A percentile compares a stretch with the other conserved stretches of the same genome.
These are phyloP conservation scores for Boletellus dicymbophilus DNA, from an alignment of 1,284 basidiomycete genomes.

Conservation along the genomic window DNA sequence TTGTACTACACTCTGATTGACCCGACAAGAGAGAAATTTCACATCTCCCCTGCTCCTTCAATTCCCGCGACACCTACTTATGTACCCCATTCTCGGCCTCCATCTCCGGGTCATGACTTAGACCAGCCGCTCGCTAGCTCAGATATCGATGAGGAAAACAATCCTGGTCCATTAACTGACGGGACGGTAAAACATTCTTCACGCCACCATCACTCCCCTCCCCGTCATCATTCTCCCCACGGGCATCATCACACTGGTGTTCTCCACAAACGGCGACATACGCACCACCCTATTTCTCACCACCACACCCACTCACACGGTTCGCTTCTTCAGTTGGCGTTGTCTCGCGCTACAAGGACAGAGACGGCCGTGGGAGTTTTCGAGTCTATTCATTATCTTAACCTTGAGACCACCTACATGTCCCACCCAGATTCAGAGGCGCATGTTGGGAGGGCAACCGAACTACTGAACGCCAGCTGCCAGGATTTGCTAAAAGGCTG, in stretches of 20 bases:
- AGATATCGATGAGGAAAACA: constrained; percentile 4
- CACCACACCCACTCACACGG: constrained; percentile 22
- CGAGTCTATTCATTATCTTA: constrained; percentile 77
- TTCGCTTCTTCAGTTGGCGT: constrained; percentile 31
- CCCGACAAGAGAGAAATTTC: constrained; percentile 57
- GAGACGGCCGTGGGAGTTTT: constrained; percentile 80
- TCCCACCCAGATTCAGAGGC: constrained; percentile 53
- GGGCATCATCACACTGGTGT: constrained; percentile 13
- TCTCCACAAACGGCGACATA: constrained; percentile 25
- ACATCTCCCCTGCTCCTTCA: constrained; percentile 50
- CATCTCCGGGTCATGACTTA: constrained; percentile 21
- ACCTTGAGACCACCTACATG: constrained; percentile 65
- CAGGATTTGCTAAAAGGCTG: constrained; percentile 57
- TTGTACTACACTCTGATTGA: constrained; percentile 67
- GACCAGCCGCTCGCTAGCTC: not conserved
- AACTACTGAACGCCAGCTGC: constrained; percentile 58
- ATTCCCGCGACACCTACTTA: constrained; percentile 39
- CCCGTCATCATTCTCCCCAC: constrained; percentile 13
- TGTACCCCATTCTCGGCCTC: constrained; percentile 17
- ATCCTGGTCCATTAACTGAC: not conserved
- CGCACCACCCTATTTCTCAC: constrained; percentile 11
- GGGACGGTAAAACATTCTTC: not conserved
- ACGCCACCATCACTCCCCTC: constrained; percentile 1
- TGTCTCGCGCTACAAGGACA: constrained; percentile 28
- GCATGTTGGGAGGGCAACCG: constrained; percentile 51